phyloP scores from a whole-genome alignment of 371 early-diverging fungal genomes.

The Globomyces sp. region DNA sequence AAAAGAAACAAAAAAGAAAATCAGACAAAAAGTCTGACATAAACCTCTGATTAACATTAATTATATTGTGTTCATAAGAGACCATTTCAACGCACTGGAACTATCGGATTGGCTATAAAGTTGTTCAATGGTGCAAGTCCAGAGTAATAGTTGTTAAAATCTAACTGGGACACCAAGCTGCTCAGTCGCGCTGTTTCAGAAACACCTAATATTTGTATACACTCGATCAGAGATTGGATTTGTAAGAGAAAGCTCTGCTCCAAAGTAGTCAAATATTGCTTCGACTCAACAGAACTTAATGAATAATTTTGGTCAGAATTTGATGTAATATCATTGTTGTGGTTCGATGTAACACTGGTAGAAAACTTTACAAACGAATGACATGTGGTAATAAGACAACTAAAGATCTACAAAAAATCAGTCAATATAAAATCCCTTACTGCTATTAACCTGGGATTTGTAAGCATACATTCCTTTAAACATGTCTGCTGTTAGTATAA shows the following conservation, averaged over 20 bases:
- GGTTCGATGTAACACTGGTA: background rate
- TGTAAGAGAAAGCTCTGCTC: constrained; percentile 17
- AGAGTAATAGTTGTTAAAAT: constrained; percentile 17
- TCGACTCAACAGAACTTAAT: background rate
- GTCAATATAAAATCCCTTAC: constrained; percentile 40
- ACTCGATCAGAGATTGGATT: constrained; percentile 18
- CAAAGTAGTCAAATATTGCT: background rate
- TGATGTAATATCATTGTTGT: background rate
- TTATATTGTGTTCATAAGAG: no score
- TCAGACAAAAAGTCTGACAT: no score
- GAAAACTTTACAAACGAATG: constrained; percentile 17
- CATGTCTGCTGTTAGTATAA: constrained; percentile 45
- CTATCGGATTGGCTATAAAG: constrained; percentile 12
- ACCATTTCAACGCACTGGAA: background rate
- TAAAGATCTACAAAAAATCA: constrained; percentile 14
- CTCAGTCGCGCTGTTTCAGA: constrained; percentile 11
- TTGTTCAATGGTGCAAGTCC: background rate
- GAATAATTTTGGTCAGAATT: background rate
- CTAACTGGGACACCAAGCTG: constrained; percentile 18
- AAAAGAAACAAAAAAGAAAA: no score
- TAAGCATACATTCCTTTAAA: constrained; percentile 87
- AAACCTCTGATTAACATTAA: no score
- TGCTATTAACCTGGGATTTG: constrained; percentile 72
- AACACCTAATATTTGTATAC: constrained; percentile 16
- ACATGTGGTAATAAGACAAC: constrained; percentile 16